Evolutionary conservation across 768 basidiomycete genomes (phyloP).

Genomic region (Candolleomyces efflorescens): DNA sequence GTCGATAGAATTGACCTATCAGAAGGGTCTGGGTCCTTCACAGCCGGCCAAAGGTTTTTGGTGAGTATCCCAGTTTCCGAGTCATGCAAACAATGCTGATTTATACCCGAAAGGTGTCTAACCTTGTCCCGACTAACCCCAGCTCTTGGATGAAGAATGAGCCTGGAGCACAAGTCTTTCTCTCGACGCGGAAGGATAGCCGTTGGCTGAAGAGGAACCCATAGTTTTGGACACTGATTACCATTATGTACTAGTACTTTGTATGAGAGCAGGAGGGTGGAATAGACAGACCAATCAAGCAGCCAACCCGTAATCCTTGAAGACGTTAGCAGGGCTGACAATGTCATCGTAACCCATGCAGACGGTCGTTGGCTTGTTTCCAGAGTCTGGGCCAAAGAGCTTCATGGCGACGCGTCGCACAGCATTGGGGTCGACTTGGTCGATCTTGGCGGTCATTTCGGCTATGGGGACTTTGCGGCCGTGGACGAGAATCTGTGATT

Average conservation of each 20-base stretch:
- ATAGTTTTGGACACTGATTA: background rate
- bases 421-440: slow-evolving; percentile 64
- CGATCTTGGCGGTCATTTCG: slow-evolving; percentile 89
- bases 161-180: slow-evolving; percentile 60
- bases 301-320: slow-evolving; percentile 68
- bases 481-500: slow-evolving; percentile 72
- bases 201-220: slow-evolving; percentile 47
- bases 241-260: background rate
- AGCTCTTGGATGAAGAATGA: slow-evolving; percentile 69
- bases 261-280: background rate
- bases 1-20: slow-evolving; percentile 45
- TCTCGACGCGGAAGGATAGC: slow-evolving; percentile 63
- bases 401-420: slow-evolving; percentile 73
- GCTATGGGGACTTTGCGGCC: slow-evolving; percentile 79
- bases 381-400: slow-evolving; percentile 63
- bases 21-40: slow-evolving; percentile 53
- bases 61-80: slow-evolving; percentile 33
- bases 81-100: background rate
- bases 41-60: slow-evolving; percentile 62
- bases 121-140: slow-evolving; percentile 62
- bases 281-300: slow-evolving; percentile 4
- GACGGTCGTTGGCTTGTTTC: slow-evolving; percentile 72
- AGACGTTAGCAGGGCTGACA: slow-evolving; percentile 56
- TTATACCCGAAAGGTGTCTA: slow-evolving; percentile 43
- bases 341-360: slow-evolving; percentile 81